These are phyloP conservation scores for Calvatia gigantea DNA, from an alignment of 768 basidiomycete species.

Conservation along the genomic window DNA sequence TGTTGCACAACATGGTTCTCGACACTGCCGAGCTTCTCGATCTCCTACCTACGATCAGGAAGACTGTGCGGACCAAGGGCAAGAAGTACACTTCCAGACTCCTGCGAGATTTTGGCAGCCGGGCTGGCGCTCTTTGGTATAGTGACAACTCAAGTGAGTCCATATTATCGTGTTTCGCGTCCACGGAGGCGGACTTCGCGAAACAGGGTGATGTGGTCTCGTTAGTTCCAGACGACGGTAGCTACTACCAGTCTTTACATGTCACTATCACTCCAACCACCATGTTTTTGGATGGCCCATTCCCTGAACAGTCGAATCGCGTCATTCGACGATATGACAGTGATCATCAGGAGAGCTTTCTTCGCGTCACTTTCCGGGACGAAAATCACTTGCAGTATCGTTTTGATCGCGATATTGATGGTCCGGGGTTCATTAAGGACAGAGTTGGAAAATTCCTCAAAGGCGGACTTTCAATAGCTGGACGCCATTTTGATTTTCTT, in stretches of 20 bases:
- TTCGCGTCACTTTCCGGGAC: constrained; percentile 17
- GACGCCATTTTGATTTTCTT: constrained; percentile 55
- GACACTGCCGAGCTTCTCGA: constrained; percentile 48
- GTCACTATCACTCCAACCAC: constrained; percentile 19
- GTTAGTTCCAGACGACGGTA: constrained; percentile 28
- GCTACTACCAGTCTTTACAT: constrained; percentile 28
- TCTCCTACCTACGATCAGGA: constrained; percentile 32
- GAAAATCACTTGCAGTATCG: constrained; percentile 15
- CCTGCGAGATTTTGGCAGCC: constrained; percentile 34
- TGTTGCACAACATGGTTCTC: constrained; percentile 36
- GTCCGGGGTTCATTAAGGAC: constrained; percentile 40
- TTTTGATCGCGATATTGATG: constrained; percentile 15
- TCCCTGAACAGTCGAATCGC: constrained; percentile 17
- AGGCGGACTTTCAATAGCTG: constrained; percentile 50
- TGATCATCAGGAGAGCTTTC: constrained; percentile 14
- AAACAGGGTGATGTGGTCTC: constrained; percentile 19
- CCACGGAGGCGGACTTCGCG: constrained; percentile 23
- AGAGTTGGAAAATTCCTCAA: constrained; percentile 45
- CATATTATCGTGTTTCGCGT: constrained; percentile 29
- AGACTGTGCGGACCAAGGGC: constrained; percentile 27
- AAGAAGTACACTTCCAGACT: constrained; percentile 33
- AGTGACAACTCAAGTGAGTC: constrained; percentile 24
- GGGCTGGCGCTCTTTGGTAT: constrained; percentile 22
- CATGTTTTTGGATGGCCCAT: constrained; percentile 13
- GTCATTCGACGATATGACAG: constrained; percentile 15